phyloP scores from a whole-genome alignment of 257 asterid genomes.

The Cordia subcordata region DNA sequence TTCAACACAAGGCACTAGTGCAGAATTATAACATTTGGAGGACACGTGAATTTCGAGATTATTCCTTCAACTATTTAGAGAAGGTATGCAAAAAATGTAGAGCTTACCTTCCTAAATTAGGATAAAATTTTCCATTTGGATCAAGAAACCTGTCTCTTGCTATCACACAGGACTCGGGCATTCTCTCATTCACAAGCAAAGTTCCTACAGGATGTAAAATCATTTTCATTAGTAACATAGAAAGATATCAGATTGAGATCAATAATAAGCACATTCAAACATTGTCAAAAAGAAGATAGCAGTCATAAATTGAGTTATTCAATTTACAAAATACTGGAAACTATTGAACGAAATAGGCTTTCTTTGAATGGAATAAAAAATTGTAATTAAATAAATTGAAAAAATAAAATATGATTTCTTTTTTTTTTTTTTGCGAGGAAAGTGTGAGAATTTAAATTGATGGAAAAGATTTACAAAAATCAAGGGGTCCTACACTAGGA shows the following conservation, averaged over 20 bases:
- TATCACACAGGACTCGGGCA: slow-evolving; percentile 92
- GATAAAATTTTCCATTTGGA: slow-evolving; percentile 94
- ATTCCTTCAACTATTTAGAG: neutral
- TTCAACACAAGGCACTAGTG: neutral
- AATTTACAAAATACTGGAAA: neutral
- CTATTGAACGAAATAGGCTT: neutral
- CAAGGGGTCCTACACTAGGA: too few relatives aligned
- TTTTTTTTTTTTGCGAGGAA: too few relatives aligned
- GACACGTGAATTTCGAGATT: too few relatives aligned
- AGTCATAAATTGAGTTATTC: neutral
- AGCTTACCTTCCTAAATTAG: slow-evolving; percentile 77
- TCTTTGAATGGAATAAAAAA: neutral
- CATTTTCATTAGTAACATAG: neutral
- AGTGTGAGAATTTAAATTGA: too few relatives aligned
- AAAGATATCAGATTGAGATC: neutral
- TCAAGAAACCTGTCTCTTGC: slow-evolving; percentile 97
- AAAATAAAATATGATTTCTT: too few relatives aligned
- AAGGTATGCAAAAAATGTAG: neutral
- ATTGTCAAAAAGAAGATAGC: neutral
- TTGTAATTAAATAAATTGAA: too few relatives aligned
- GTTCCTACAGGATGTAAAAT: slow-evolving; percentile 62
- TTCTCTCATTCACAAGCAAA: slow-evolving; percentile 91
- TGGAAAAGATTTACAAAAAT: too few relatives aligned
- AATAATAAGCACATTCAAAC: neutral
- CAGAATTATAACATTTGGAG: slow-evolving; percentile 1